Evolutionary conservation across 495 filamentous ascomycete species (phyloP).

Genomic region (Penicillium turbatum): DNA sequence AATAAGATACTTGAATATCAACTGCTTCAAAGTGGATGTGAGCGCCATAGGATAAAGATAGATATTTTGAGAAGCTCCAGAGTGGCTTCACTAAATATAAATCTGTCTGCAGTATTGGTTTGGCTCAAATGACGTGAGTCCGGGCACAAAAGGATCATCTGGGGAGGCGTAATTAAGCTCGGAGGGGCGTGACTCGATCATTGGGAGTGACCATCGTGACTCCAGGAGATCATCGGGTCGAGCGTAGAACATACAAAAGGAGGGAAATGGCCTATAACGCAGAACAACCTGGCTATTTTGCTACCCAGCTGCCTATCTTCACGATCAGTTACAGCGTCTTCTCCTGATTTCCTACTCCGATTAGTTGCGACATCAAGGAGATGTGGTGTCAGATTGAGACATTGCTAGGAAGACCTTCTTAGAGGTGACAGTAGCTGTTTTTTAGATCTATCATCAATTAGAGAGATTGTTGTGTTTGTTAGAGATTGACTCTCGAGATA

Average conservation of each 20-base stretch:
- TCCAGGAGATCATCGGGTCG: slow-evolving; percentile 1
- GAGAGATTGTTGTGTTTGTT: too few species aligned
- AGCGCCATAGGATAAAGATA: not conserved
- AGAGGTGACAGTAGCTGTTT: too few species aligned
- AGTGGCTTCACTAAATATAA: slow-evolving; percentile 4
- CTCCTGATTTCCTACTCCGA: too few species aligned
- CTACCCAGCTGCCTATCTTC: not conserved
- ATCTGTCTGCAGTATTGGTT: too few species aligned
- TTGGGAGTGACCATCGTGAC: slow-evolving; percentile 8
- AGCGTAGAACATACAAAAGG: not conserved
- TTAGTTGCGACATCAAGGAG: too few species aligned
- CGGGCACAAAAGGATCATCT: slow-evolving; percentile 19
- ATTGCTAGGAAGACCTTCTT: too few species aligned
- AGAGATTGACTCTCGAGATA: too few species aligned
- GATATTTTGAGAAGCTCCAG: not conserved
- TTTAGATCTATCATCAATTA: too few species aligned
- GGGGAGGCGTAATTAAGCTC: slow-evolving; percentile 6
- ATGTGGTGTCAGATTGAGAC: too few species aligned
- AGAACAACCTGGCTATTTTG: too few species aligned
- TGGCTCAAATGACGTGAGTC: slow-evolving; percentile 17
- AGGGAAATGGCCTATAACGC: too few species aligned
- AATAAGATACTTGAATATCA: not conserved
- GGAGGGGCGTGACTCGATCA: slow-evolving; percentile 20
- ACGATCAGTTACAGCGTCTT: too few species aligned
- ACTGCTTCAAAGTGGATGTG: not conserved